These are phyloP conservation scores for Citrus glauca DNA, from an alignment of 345 rosid species.

Conservation along the genomic window DNA sequence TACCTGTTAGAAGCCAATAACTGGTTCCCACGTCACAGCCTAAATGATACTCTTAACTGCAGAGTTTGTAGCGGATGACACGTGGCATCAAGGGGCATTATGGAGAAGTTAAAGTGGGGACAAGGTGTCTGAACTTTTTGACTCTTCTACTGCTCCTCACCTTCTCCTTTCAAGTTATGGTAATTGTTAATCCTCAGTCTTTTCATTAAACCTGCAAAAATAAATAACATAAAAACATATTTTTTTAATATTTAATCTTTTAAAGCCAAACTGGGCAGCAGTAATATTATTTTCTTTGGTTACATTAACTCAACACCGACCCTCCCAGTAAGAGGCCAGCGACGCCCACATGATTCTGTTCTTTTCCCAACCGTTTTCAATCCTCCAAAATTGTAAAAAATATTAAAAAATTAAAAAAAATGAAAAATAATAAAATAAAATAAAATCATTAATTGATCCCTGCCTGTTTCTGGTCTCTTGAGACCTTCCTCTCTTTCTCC, in stretches of 20 bases:
- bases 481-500: conserved; percentile 48
- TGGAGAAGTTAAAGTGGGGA: background rate
- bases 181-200: background rate
- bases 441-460: conserved; percentile 35
- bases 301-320: conserved; percentile 74
- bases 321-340: conserved; percentile 40
- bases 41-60: background rate
- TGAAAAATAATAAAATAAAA: conserved; percentile 5
- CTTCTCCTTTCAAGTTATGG: background rate
- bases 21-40: background rate
- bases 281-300: background rate
- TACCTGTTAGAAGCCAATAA: background rate
- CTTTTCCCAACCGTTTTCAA: conserved; percentile 37
- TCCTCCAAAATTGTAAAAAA: conserved; percentile 15
- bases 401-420: background rate
- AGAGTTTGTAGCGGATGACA: background rate
- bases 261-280: too few species aligned
- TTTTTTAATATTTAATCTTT: too few species aligned
- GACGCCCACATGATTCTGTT: conserved; percentile 68
- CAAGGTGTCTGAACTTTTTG: background rate
- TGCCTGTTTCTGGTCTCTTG: conserved; percentile 33
- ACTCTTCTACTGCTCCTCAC: background rate
- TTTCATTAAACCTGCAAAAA: background rate
- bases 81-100: background rate
- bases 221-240: background rate